Conservation (phyloP, 2,329 filamentous ascomycete species). For the Ophiostoma angusticollis region DNA sequence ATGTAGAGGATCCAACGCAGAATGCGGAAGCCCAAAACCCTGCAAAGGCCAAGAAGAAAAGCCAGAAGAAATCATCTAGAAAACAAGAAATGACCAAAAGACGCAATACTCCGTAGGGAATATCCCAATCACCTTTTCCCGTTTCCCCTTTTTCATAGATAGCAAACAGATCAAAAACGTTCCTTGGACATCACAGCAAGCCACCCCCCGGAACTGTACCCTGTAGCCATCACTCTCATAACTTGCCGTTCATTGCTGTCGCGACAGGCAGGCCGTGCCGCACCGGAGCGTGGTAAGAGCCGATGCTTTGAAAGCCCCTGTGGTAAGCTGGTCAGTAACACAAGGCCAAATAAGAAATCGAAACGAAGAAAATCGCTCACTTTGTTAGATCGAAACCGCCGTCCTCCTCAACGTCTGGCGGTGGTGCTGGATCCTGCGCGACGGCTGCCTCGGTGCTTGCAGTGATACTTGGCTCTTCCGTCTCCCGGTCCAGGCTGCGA, state of each 20-base stretch:
- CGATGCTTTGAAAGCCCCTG: conserved; percentile 54
- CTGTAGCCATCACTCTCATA: neutral
- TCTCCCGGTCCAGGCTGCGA: too few species aligned
- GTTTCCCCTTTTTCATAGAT: neutral
- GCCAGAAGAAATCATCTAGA: neutral
- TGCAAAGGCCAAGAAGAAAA: too few species aligned
- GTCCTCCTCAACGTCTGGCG: conserved; percentile 31
- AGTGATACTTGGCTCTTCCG: too few species aligned
- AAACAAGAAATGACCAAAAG: neutral
- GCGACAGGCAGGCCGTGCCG: conserved; percentile 33
- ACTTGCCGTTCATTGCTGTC: conserved; percentile 25
- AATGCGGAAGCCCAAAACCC: too few species aligned
- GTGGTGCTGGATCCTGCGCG: conserved; percentile 10
- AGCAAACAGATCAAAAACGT: neutral
- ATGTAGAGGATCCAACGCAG: too few species aligned
- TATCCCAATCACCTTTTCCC: too few species aligned
- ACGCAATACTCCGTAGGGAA: neutral
- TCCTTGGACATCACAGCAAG: neutral
- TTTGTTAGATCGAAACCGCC: conserved; percentile 46
- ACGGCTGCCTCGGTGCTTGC: too few species aligned
- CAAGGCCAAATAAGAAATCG: neutral
- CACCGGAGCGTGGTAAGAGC: conserved; percentile 46
- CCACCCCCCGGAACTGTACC: neutral
- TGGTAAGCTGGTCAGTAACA: conserved; percentile 20
- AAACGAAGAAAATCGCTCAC: conserved; percentile 23